Conservation (phyloP, 805 yeast genomes). For the Clavispora phyllophila region DNA sequence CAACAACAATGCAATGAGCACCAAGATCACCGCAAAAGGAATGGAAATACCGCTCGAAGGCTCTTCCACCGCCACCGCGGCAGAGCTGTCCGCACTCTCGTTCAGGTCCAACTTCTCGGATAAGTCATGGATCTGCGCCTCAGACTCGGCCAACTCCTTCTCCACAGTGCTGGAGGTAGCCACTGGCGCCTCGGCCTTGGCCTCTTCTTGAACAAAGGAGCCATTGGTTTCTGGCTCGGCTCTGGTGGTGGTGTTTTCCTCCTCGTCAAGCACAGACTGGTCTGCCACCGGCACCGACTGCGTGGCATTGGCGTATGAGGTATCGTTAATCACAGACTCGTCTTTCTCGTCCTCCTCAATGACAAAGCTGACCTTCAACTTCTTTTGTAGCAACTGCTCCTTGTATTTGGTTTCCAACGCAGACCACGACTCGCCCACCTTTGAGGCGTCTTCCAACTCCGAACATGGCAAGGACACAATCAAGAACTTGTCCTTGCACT, state of each 20-base stretch:
- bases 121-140: conserved; percentile 38
- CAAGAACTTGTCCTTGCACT: conserved; percentile 89
- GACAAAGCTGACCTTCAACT: conserved; percentile 58
- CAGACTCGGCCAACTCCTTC: conserved; percentile 35
- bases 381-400: conserved; percentile 53
- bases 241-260: conserved; percentile 11
- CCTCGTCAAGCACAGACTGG: conserved; percentile 9
- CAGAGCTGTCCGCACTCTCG: conserved; percentile 18
- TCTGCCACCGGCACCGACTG: conserved; percentile 13
- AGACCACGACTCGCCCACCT: conserved; percentile 72
- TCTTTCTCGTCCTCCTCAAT: conserved; percentile 23
- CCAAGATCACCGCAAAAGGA: conserved; percentile 46
- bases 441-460: conserved; percentile 47
- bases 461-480: conserved; percentile 81
- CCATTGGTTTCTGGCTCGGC: conserved; percentile 5
- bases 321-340: conserved; percentile 14
- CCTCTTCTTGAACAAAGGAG: conserved; percentile 1
- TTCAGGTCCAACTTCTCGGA: conserved; percentile 43
- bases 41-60: conserved; percentile 48
- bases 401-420: conserved; percentile 57
- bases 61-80: conserved; percentile 16
- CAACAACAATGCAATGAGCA: conserved; percentile 49
- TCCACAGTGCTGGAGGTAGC: conserved; percentile 17
- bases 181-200: conserved; percentile 13
- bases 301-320: conserved; percentile 18